phyloP scores from a whole-genome alignment of 2,329 filamentous ascomycete genomes.

The Pseudocercospora cruenta region DNA sequence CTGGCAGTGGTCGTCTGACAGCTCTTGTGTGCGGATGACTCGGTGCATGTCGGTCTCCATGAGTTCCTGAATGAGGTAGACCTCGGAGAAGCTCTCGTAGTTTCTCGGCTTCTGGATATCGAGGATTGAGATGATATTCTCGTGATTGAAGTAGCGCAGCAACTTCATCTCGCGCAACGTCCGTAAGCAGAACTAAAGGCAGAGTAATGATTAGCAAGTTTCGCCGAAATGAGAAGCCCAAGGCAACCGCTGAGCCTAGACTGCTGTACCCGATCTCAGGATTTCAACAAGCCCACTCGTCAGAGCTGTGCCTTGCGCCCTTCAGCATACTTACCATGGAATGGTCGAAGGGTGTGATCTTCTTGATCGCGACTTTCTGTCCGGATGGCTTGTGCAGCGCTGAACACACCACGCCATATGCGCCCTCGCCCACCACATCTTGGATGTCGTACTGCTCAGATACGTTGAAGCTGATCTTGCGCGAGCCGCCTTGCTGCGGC shows the following conservation, averaged over 20 bases:
- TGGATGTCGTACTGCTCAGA: conserved; percentile 99
- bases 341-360: conserved; percentile 98
- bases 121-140: conserved; percentile 99
- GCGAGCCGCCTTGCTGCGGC: conserved; percentile 52
- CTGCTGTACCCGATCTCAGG: background rate
- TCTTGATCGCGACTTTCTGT: conserved; percentile 99
- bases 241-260: background rate
- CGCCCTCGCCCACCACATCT: conserved; percentile 97
- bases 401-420: conserved; percentile 97
- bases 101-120: conserved; percentile 98
- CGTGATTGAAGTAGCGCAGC: conserved; percentile 97
- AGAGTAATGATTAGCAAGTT: background rate
- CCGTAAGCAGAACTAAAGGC: conserved; percentile 57
- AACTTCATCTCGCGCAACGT: conserved; percentile 99
- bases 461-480: conserved; percentile 99
- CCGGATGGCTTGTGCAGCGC: conserved; percentile 97
- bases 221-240: background rate
- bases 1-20: conserved; percentile 98
- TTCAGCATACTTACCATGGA: conserved; percentile 21
- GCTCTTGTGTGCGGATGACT: conserved; percentile 96
- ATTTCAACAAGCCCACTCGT: background rate
- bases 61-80: conserved; percentile 97
- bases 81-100: conserved; percentile 95
- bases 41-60: conserved; percentile 99
- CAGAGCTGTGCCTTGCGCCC: background rate